A percentile compares a stretch with the other conserved stretches of the same genome.
phyloP scores from a whole-genome alignment of 2,329 filamentous ascomycete genomes.

The Penicillium frequentans region DNA sequence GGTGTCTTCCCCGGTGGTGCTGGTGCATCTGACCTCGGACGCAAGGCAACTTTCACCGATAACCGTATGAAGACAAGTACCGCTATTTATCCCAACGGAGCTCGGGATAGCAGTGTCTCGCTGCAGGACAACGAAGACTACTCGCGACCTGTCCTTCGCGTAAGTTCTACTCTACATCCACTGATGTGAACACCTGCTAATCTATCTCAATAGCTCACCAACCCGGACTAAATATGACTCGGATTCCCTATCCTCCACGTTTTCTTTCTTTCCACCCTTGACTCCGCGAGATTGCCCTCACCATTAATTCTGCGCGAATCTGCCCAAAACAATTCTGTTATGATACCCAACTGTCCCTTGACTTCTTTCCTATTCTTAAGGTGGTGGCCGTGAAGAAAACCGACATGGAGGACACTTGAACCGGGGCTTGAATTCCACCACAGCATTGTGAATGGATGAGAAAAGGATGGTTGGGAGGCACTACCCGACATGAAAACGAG shows the following conservation, averaged over 20 bases:
- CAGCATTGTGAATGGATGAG: neutral
- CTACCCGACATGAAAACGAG: neutral
- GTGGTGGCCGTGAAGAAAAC: neutral
- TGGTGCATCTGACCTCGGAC: conserved; percentile 15
- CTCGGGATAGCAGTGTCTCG: conserved; percentile 45
- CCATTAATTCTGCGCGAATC: conserved; percentile 29
- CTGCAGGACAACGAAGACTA: conserved; percentile 52
- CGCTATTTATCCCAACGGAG: conserved; percentile 43
- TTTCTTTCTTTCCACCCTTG: conserved; percentile 14
- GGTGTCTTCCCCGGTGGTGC: conserved; percentile 31
- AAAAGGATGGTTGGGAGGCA: neutral
- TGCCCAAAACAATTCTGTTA: conserved; percentile 36
- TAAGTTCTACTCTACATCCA: conserved; percentile 24
- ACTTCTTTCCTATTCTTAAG: conserved; percentile 21
- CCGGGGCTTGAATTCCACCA: neutral
- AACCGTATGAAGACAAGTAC: conserved; percentile 42
- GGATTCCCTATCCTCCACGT: conserved; percentile 4
- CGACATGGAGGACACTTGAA: conserved; percentile 1
- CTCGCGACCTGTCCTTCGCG: conserved; percentile 46
- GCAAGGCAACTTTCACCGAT: conserved; percentile 42
- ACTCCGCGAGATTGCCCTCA: conserved; percentile 14
- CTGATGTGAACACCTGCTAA: conserved; percentile 15
- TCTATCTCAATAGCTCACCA: conserved; percentile 28
- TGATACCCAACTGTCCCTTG: conserved; percentile 41
- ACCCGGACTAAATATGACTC: conserved; percentile 32